Percentiles rank a stretch among this genome's conserved stretches.
These are phyloP conservation scores for Tuber microsphaerosporum DNA, from an alignment of 495 filamentous ascomycete genomes.

Conservation along the genomic window DNA sequence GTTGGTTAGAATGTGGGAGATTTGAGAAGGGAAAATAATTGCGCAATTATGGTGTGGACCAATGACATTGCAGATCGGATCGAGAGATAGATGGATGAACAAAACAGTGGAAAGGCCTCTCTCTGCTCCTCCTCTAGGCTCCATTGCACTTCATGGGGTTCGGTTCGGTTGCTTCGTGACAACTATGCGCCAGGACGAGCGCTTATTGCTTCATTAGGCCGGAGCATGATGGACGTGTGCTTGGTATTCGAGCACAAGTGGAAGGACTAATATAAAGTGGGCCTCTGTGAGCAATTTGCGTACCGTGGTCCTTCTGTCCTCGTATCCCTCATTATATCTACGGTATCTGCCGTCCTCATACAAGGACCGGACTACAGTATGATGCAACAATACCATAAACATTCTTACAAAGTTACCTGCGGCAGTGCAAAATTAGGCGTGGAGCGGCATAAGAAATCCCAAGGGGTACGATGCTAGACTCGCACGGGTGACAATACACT, in stretches of 20 bases:
- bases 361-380: not conserved
- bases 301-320: not conserved
- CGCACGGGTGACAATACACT: not conserved
- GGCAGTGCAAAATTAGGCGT: not conserved
- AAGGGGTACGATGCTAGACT: not conserved
- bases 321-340: not conserved
- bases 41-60: not conserved
- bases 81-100: not conserved
- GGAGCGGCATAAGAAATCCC: not conserved
- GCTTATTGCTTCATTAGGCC: not conserved
- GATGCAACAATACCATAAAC: not conserved
- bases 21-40: not conserved
- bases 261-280: not conserved
- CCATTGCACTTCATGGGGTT: not conserved
- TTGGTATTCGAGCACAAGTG: not conserved
- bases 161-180: not conserved
- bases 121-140: not conserved
- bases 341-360: not conserved
- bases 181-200: not conserved
- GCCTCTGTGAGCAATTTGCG: not conserved
- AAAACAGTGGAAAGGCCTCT: not conserved
- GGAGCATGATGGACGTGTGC: not conserved
- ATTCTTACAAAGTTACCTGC: not conserved
- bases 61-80: not conserved
- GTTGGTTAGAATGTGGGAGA: not conserved